Base-by-base conservation (phyloP, 805 yeast species). In the Pichia paraexigua region DNA sequence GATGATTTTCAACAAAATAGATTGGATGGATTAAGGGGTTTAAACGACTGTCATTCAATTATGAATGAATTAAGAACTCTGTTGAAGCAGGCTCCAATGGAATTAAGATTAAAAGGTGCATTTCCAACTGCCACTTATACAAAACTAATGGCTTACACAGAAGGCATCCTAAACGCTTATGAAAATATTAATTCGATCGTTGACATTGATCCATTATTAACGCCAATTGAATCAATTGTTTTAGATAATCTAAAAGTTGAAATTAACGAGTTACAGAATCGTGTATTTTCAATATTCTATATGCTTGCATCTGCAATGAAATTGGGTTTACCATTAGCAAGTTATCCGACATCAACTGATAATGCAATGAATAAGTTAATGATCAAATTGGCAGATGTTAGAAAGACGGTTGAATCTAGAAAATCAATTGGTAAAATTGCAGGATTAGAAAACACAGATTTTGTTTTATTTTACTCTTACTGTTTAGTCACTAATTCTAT, bases 271-370 rank as follows among this genome's bases (percentile, higher is more conserved):
- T 69, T 88, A 20, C 86, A 85, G 60, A 82, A 83, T 55, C 67
- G 92, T 20, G 77, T 87, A 2, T 87, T 87, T 56, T 68, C 87
- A 53, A 80, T 85, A 8, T 87, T 87, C 63, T 88, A 88, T 68
- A 82, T 83, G 84, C 68, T 84, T 17, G 82, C 95, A 2, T 81
- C 92, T 12, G 85, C 95, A 0, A 72, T 87, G 70, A 76, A 80
- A 43, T 69, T 87, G 11, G 89, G 90, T 3, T 79, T 86, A 51
- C 95, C 95, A 2, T 62, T 87, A 24, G 95, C 95, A 0, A 78
- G 76, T 24, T 82, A 82, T 57, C 83, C 91, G 1, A 92, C 94
- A 0, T 81, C 87, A 0, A 83, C 89, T 0, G 86, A 79, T 43
- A 86, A 83, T 61, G 83, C 94, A 0, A 78, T 82, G 58, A 87